Base-by-base conservation (phyloP, 78 protist species). In the Thecamonas trahens region DNA sequence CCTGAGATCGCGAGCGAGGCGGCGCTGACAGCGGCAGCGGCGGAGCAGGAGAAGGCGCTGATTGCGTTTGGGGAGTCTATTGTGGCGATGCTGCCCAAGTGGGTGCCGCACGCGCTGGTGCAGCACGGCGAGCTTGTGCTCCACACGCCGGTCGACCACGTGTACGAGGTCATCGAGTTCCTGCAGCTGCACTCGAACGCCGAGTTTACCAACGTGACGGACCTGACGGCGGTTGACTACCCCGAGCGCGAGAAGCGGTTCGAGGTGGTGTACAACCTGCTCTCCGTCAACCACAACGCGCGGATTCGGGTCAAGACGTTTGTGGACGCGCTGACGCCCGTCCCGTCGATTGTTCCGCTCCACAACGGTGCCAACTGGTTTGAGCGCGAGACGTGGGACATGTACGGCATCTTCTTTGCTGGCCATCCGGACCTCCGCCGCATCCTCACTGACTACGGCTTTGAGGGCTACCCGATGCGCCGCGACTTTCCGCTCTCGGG, bases 391-490 rank as follows among this genome's bases (percentile, higher is more conserved):
- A 74, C 54, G 9, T 74, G 76, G 82, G 91, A 85, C 72, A 69
- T 85, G 87, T 85, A 62, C 61, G 91, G 91, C n/a, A 37, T 85
- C 38, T 65, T 52, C 67, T 85, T 85, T 44, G 9, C 1, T 22
- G 68, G 54, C 38, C 90, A 85, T 34, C 91, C 91, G 3, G 87
- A 85, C 57, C 68, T 85, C 28, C 74, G 91, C 24, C 76, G 91
- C 39, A 85, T 85, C 44, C 69, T 81, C 31, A 85, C 91, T 5
- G 91, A 85, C 68, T 85, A 85, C 61, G 91, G 91, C 32, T 80
- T 80, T 55, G 71, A 76, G 58, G 87, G 86, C 49, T 83, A 85
- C 60, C 91, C 91, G 15, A 52, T 85, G 44, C 74, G 86, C 52
- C 15, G 2, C 53, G 91, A 85, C 75, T 85, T 80, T 40, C 91